phyloP scores from a whole-genome alignment of 371 early-diverging fungal species.

The Apophysomyces elegans region DNA sequence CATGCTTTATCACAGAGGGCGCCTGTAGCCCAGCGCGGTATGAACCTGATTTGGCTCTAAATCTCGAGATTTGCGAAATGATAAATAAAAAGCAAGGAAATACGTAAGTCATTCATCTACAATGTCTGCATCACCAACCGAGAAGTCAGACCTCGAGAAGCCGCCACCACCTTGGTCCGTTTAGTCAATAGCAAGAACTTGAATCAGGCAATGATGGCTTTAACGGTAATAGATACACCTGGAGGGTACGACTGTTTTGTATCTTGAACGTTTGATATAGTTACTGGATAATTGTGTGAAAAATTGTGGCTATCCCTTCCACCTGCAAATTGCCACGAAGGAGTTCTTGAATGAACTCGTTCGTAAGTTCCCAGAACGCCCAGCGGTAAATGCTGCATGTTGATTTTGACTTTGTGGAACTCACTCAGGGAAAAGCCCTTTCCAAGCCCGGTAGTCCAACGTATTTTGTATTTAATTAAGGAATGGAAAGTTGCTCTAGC shows the following conservation, averaged over 20 bases:
- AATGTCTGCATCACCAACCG: neutral
- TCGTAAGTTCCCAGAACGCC: conserved; percentile 89
- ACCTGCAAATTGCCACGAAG: conserved; percentile 91
- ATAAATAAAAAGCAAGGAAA: conserved; percentile 85
- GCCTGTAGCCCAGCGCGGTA: conserved; percentile 73
- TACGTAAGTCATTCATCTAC: conserved; percentile 55
- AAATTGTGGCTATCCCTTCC: conserved; percentile 98
- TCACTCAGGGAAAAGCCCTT: conserved; percentile 26
- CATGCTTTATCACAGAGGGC: conserved; percentile 47
- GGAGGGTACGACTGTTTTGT: neutral
- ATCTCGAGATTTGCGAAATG: conserved; percentile 91
- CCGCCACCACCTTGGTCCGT: conserved; percentile 81
- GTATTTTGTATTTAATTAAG: conserved; percentile 91
- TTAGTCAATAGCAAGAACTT: conserved; percentile 78
- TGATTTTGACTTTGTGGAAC: neutral
- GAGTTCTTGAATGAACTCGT: conserved; percentile 98
- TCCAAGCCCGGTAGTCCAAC: conserved; percentile 74
- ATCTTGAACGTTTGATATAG: conserved; percentile 35
- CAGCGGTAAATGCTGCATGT: conserved; percentile 61
- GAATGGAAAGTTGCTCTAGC: conserved; percentile 93
- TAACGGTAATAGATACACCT: conserved; percentile 57
- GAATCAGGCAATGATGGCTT: conserved; percentile 77
- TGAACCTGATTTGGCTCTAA: conserved; percentile 83
- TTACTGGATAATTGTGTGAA: conserved; percentile 95
- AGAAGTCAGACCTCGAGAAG: conserved; percentile 80